These are phyloP conservation scores for Neoarthrinium moseri DNA, from an alignment of 2,329 filamentous ascomycete genomes.

Conservation along the genomic window DNA sequence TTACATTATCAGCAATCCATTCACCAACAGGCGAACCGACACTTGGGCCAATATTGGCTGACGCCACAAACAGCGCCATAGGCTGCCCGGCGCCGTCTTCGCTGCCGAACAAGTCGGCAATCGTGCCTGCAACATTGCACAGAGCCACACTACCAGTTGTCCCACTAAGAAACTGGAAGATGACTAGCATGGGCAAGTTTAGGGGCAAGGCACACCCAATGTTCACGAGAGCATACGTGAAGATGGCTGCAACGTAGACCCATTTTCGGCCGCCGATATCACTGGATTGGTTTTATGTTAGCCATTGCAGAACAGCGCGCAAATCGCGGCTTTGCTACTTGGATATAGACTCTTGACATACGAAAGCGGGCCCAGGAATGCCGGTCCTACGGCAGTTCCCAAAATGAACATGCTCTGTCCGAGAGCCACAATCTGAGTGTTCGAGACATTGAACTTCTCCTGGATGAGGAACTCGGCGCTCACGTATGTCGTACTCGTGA, in stretches of 20 bases:
- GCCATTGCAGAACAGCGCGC: neutral
- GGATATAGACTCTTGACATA: conserved; percentile 29
- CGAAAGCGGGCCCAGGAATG: conserved; percentile 38
- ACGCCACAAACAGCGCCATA: conserved; percentile 40
- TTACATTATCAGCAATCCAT: conserved; percentile 33
- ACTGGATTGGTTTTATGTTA: conserved; percentile 12
- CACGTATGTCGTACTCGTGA: conserved; percentile 37
- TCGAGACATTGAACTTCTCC: conserved; percentile 32
- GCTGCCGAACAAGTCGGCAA: conserved; percentile 34
- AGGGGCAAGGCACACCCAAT: conserved; percentile 32
- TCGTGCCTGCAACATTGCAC: conserved; percentile 34
- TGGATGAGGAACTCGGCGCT: conserved; percentile 34
- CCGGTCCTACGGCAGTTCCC: conserved; percentile 38
- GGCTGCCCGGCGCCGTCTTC: conserved; percentile 37
- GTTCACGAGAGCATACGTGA: conserved; percentile 32
- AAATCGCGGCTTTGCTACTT: neutral
- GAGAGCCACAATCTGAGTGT: conserved; percentile 34
- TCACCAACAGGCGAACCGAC: conserved; percentile 38
- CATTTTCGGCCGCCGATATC: conserved; percentile 42
- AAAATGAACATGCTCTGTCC: conserved; percentile 42
- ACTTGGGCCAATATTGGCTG: conserved; percentile 37
- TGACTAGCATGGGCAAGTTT: conserved; percentile 36
- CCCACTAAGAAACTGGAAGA: conserved; percentile 35
- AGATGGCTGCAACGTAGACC: conserved; percentile 37
- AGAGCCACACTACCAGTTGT: conserved; percentile 32